Evolutionary conservation across 2,329 filamentous ascomycete species (phyloP).

Genomic region (Pleoardoris graminearum): DNA sequence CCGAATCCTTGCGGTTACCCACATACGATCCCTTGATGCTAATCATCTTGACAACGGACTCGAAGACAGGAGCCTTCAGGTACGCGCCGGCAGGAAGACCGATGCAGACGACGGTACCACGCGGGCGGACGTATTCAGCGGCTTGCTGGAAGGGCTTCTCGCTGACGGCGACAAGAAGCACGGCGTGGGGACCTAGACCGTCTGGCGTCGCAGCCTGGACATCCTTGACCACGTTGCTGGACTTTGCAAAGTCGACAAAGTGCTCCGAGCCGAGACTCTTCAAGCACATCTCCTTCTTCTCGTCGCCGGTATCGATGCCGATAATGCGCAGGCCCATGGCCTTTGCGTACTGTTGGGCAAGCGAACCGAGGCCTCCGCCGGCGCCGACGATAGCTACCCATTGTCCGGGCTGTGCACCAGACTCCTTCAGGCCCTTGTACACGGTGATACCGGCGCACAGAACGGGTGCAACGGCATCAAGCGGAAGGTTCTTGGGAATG

Average conservation of each 20-base stretch:
- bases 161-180: constrained; percentile 79
- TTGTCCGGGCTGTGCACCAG: constrained; percentile 72
- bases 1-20: constrained; percentile 84
- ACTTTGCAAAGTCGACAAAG: constrained; percentile 80
- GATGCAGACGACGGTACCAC: constrained; percentile 84
- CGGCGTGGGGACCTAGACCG: constrained; percentile 83
- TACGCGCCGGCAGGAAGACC: constrained; percentile 78
- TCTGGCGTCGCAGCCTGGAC: constrained; percentile 81
- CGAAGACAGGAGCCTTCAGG: constrained; percentile 83
- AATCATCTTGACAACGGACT: constrained; percentile 88
- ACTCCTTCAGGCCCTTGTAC: constrained; percentile 91
- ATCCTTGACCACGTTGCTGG: constrained; percentile 77
- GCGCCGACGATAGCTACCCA: constrained; percentile 84
- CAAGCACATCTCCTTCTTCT: constrained; percentile 73
- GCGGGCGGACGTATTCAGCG: constrained; percentile 79
- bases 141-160: constrained; percentile 98
- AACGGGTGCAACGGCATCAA: constrained; percentile 78
- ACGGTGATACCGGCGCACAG: constrained; percentile 86
- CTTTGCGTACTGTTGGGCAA: constrained; percentile 85
- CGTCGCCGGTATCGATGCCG: constrained; percentile 80
- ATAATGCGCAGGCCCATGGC: constrained; percentile 84
- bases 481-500: constrained; percentile 74
- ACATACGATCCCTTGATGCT: constrained; percentile 92
- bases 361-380: constrained; percentile 77
- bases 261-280: constrained; percentile 68